Base-by-base conservation (phyloP, 2,329 filamentous ascomycete species). In the Falciphora oryzae region DNA sequence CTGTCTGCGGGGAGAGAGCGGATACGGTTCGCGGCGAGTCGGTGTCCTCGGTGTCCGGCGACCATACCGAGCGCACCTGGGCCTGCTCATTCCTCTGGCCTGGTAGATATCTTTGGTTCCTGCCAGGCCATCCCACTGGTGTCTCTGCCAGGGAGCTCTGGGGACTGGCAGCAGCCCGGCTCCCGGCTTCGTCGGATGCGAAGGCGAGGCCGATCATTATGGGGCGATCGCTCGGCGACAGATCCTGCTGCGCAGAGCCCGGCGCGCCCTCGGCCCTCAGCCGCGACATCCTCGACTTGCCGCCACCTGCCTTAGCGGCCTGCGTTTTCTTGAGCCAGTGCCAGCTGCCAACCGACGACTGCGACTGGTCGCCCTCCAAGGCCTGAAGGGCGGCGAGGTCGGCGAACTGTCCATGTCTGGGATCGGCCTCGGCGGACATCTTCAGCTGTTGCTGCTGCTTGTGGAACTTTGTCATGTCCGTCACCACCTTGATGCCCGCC, bases 161-260 rank as follows among this genome's bases (percentile, higher is more conserved):
- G n/a, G 83, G 83, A 25, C 44, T 53, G 44, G 18, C 44, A 11
- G 44, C 44, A n/a, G 22, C 79, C 70, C 75, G 83, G 57, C 73
- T 76, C 69, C 71, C 75, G 32, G 78, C 67, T 44, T 78, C 76
- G 59, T 83, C 81, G 18, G 85, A 83, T 2, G 89, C 84, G 59
- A 92, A 78, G 18, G 85, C 83, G 62, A 92, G 86, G 16, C 89
- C 89, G 68, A 92, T 92, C 57, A 89, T 82, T 66, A 92, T 92
- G 1, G 87, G 87, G n/a, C 86, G 81, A 69, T 89, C 86, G 65
- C 83, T 84, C 0, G 89, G 89, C 18, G 89, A 91, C 4, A 91
- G 79, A 66, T 86, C 85, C 14, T 73, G 72, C 7, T 72, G 72
- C 25, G 27, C 11, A n/a, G 44, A 53, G 44, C 44, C 44, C 25